Conservation (phyloP, 2,329 filamentous ascomycete species). For the Pseudopyricularia cyperi region DNA sequence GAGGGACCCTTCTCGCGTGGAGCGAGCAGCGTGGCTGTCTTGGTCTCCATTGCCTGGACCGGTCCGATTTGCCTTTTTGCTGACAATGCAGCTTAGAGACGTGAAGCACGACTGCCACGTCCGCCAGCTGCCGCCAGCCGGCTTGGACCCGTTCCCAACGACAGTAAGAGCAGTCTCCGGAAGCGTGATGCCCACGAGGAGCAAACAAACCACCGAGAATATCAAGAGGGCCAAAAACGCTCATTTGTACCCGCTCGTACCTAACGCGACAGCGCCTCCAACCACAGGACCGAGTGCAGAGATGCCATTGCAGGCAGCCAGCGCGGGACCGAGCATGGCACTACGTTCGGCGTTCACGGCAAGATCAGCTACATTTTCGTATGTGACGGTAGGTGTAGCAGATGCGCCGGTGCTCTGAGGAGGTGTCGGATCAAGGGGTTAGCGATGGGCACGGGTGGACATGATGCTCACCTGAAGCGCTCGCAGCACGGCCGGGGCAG, state of each 20-base stretch:
- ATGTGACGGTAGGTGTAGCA: not conserved
- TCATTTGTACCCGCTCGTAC: constrained; percentile 28
- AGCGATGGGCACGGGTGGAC: not conserved
- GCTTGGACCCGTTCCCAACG: constrained; percentile 28
- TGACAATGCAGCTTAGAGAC: not conserved
- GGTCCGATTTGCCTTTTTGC: not conserved
- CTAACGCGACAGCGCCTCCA: not conserved
- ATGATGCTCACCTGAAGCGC: constrained; percentile 14
- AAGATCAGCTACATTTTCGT: constrained; percentile 24
- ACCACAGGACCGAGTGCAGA: constrained; percentile 32
- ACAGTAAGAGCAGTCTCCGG: constrained; percentile 37
- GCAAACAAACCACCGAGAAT: constrained; percentile 17
- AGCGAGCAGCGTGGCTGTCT: not conserved
- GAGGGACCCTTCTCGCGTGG: not conserved
- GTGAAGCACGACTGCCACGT: not conserved
- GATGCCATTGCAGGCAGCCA: constrained; percentile 26
- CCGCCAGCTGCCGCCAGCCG: not conserved
- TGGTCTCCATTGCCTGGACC: not conserved
- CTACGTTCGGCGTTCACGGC: constrained; percentile 43
- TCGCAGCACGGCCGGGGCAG: constrained; percentile 32
- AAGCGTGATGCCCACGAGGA: constrained; percentile 27
- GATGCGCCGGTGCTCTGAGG: constrained; percentile 29
- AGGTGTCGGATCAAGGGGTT: not conserved
- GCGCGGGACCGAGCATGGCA: constrained; percentile 34
- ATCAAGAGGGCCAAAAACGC: constrained; percentile 46